These are phyloP conservation scores for Petunia secreta DNA, from an alignment of 257 asterid genomes.

Conservation along the genomic window DNA sequence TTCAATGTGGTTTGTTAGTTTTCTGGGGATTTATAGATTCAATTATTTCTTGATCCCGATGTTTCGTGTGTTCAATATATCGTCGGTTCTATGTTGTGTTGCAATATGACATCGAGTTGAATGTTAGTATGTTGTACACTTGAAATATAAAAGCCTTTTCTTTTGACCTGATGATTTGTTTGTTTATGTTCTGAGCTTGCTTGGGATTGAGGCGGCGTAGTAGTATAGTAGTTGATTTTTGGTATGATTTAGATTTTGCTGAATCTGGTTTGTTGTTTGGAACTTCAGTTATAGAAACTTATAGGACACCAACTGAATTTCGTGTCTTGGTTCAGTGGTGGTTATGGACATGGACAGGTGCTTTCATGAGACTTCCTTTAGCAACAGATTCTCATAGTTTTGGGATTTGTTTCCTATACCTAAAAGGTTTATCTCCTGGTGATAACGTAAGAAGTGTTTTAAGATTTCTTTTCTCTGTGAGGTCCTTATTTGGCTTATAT, in stretches of 20 bases:
- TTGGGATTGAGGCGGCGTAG: not conserved
- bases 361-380: not conserved
- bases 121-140: not conserved
- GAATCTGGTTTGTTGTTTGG: not conserved
- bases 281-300: not conserved
- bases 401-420: not conserved
- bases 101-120: not conserved
- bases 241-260: not conserved
- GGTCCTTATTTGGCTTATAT: not conserved
- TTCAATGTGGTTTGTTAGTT: constrained; percentile 4
- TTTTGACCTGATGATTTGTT: not conserved
- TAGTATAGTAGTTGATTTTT: not conserved
- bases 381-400: not conserved
- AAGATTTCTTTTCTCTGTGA: not conserved
- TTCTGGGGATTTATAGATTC: not conserved
- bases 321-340: not conserved
- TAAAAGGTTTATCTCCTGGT: not conserved
- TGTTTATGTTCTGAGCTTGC: not conserved
- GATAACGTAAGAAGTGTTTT: not conserved
- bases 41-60: not conserved
- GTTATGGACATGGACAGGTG: not conserved
- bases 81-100: constrained; percentile 3
- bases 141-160: not conserved
- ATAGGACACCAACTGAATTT: not conserved
- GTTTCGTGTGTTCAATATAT: not conserved